These are phyloP conservation scores for Diaporthe capsici DNA, from an alignment of 2,329 filamentous ascomycete species.

Conservation along the genomic window DNA sequence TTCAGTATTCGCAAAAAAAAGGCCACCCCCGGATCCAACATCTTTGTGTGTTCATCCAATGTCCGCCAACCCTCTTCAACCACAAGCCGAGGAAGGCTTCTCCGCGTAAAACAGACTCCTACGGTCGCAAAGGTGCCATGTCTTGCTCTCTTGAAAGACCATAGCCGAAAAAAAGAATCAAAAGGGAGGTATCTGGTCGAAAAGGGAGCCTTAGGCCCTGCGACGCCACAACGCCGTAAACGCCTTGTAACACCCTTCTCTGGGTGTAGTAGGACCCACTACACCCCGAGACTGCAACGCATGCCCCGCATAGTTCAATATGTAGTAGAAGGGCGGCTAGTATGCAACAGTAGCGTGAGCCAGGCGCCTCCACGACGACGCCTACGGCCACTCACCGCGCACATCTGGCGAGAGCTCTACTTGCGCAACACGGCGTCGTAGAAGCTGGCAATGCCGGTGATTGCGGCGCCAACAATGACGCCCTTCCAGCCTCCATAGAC, in stretches of 20 bases:
- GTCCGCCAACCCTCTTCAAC: not conserved
- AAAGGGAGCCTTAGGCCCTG: slow-evolving; percentile 36
- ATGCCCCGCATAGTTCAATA: not conserved
- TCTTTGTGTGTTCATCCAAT: not conserved
- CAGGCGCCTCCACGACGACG: not conserved
- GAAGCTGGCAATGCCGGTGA: slow-evolving; percentile 78
- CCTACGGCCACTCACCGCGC: not conserved
- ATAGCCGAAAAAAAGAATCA: slow-evolving; percentile 25
- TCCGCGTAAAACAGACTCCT: not conserved
- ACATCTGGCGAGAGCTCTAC: slow-evolving; percentile 52
- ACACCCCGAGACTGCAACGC: slow-evolving; percentile 17
- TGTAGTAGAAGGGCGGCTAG: slow-evolving; percentile 7
- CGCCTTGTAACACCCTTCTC: slow-evolving; percentile 35
- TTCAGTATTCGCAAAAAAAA: slow-evolving; percentile 4
- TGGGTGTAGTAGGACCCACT: slow-evolving; percentile 6
- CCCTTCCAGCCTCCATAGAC: slow-evolving; percentile 81
- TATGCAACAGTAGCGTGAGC: not conserved
- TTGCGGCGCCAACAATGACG: slow-evolving; percentile 75
- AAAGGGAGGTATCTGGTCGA: slow-evolving; percentile 38
- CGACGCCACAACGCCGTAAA: slow-evolving; percentile 41
- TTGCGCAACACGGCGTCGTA: slow-evolving; percentile 85
- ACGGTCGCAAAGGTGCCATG: not conserved
- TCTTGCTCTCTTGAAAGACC: not conserved
- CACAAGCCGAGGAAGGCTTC: not conserved
- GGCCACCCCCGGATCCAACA: not conserved